Base-by-base conservation (phyloP, 2,329 filamentous ascomycete genomes). In the Alternaria sp. region DNA sequence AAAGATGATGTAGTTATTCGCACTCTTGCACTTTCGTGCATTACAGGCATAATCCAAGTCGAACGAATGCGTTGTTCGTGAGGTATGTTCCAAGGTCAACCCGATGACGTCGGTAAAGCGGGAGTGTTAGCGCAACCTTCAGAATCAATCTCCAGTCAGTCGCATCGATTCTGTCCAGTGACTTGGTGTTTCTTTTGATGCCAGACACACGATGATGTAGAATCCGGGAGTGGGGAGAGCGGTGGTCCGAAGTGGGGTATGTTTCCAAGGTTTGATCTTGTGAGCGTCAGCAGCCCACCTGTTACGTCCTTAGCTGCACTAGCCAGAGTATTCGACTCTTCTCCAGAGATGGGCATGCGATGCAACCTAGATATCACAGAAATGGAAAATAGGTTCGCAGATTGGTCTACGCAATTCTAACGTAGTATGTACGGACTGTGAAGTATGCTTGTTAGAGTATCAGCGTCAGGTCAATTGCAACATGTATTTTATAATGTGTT, bases 231-330 rank as follows among this genome's bases (percentile, higher is more conserved):
- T 51, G 26, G 20, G 39, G 32, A 34, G 28, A n/a, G 26, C 22
- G 49, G n/a, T 48, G 12, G 11, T 6, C 48, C 32, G 20, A 60
- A 51, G 60, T 54, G 48, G 57, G 61, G 52, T 57, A 39, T 41
- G n/a, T 59, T 51, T 59, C 54, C 48, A 39, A 42, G 46, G 12
- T 52, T 49, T 38, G 57, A 63, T 60, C 57, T 56, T 44, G 43
- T 54, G 61, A 41, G 44, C 41, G 41, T 34, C 54, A 61, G 58
- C 48, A 47, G 42, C 54, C 52, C 16, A 41, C 57, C 57, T 51
- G 26, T 28, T 48, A 16, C n/a, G 36, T 26, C 22, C 18, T 24
- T 30, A n/a, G 34, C 32, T 49, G 3, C 46, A 36, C 30, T 49
- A 42, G 39, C 20, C 20, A 14, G 39, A 24, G 12, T 42, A 16